These are phyloP conservation scores for Yamadazyma ubonensis DNA, from an alignment of 805 yeast species.

Conservation along the genomic window DNA sequence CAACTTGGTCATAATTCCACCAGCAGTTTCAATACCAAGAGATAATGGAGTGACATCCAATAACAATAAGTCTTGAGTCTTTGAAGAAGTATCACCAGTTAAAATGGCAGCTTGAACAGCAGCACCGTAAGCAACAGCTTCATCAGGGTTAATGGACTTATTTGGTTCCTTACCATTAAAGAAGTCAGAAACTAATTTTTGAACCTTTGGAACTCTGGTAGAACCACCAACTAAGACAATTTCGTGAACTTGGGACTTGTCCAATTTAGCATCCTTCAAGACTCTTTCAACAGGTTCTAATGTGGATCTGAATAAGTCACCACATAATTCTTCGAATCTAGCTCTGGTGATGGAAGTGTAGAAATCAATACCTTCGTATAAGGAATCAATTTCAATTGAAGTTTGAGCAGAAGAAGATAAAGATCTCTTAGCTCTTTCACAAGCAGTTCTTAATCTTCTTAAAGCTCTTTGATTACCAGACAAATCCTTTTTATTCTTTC, in stretches of 20 bases:
- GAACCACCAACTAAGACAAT: conserved; percentile 99
- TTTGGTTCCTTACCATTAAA: conserved; percentile 95
- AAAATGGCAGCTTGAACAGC: conserved; percentile 99
- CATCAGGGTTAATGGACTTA: conserved; percentile 98
- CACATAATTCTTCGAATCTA: conserved; percentile 94
- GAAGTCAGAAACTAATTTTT: conserved; percentile 84
- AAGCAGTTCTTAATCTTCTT: conserved; percentile 94
- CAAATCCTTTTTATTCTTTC: conserved; percentile 87
- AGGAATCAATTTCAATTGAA: conserved; percentile 93
- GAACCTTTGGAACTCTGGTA: conserved; percentile 98
- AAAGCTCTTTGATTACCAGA: conserved; percentile 79
- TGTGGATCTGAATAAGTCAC: conserved; percentile 90
- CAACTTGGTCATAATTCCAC: conserved; percentile 96
- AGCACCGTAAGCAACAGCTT: conserved; percentile 99
- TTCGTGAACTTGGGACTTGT: conserved; percentile 85
- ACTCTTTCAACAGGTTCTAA: conserved; percentile 96
- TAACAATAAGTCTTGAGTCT: conserved; percentile 55
- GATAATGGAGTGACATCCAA: conserved; percentile 94
- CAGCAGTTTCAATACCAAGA: conserved; percentile 93
- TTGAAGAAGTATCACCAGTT: conserved; percentile 69
- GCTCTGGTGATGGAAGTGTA: conserved; percentile 95
- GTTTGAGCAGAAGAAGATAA: conserved; percentile 94
- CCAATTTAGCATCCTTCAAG: conserved; percentile 86
- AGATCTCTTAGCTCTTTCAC: conserved; percentile 97
- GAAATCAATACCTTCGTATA: conserved; percentile 92